Conservation (phyloP, 192 early-diverging fungal genomes). For the Dissophora ornata region DNA sequence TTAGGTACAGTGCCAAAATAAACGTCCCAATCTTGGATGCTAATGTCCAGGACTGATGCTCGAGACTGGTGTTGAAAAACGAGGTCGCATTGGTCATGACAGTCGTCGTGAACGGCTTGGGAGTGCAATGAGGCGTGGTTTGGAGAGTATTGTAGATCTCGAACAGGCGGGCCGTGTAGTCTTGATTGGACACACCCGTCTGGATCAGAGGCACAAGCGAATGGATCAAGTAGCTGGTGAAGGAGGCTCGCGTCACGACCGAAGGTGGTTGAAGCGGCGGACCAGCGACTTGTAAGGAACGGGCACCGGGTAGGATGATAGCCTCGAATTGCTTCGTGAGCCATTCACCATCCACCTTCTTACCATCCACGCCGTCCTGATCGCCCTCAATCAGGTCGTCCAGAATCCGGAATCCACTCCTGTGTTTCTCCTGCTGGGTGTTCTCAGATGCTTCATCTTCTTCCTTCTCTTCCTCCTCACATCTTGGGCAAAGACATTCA, state of each 20-base stretch:
- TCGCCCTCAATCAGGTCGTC: slow-evolving; percentile 34
- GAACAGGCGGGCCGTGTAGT: slow-evolving; percentile 34
- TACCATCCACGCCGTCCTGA: slow-evolving; percentile 29
- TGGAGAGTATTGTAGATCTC: slow-evolving; percentile 24
- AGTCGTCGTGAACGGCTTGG: slow-evolving; percentile 52
- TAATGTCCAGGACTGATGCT: slow-evolving; percentile 49
- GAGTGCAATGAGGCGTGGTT: slow-evolving; percentile 2
- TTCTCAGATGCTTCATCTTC: neutral
- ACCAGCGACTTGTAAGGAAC: slow-evolving; percentile 19
- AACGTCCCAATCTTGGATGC: slow-evolving; percentile 57
- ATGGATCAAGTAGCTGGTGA: slow-evolving; percentile 43
- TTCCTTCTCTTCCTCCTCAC: slow-evolving; percentile 7
- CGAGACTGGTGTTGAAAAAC: slow-evolving; percentile 56
- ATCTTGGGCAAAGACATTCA: slow-evolving; percentile 60
- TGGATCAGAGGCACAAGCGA: slow-evolving; percentile 48
- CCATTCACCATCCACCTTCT: slow-evolving; percentile 38
- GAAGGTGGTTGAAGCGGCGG: slow-evolving; percentile 28
- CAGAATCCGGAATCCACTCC: slow-evolving; percentile 41
- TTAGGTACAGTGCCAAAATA: slow-evolving; percentile 59
- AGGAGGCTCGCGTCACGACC: slow-evolving; percentile 19
- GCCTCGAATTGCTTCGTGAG: slow-evolving; percentile 42
- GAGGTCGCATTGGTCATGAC: slow-evolving; percentile 53
- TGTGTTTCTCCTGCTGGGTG: neutral
- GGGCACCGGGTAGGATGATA: slow-evolving; percentile 35
- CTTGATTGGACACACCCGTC: slow-evolving; percentile 8